phyloP scores from a whole-genome alignment of 2,329 filamentous ascomycete genomes.

The Chaetothyriales sp. region DNA sequence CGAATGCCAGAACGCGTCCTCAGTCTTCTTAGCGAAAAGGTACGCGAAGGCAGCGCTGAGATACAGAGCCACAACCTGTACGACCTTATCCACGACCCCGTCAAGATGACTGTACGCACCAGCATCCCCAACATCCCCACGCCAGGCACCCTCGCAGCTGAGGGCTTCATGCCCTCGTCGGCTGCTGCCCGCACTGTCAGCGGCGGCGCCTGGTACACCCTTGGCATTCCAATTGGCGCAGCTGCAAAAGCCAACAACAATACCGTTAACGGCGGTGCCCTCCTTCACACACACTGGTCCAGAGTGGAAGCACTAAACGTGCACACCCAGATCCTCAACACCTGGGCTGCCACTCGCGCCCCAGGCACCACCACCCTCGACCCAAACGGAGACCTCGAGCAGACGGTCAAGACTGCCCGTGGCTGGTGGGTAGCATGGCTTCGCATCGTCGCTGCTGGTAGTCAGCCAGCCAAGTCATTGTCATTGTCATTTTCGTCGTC shows the following conservation, averaged over 20 bases:
- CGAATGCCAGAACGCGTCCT: constrained; percentile 26
- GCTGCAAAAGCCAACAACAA: background rate
- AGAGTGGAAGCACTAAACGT: constrained; percentile 47
- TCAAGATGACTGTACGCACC: constrained; percentile 42
- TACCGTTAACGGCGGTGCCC: background rate
- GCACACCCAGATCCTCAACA: constrained; percentile 44
- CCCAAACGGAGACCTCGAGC: constrained; percentile 34
- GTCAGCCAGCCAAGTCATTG: constrained; percentile 7
- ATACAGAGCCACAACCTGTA: constrained; percentile 27
- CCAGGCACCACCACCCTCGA: background rate
- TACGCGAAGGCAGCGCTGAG: background rate
- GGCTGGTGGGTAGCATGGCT: constrained; percentile 56
- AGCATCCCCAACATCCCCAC: constrained; percentile 50
- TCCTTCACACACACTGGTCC: constrained; percentile 10
- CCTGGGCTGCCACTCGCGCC: constrained; percentile 36
- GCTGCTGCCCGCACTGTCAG: constrained; percentile 6
- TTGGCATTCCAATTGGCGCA: constrained; percentile 12
- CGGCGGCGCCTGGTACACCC: constrained; percentile 2
- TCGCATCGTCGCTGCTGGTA: constrained; percentile 21
- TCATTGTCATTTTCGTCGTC: constrained; percentile 1
- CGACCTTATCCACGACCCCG: constrained; percentile 46
- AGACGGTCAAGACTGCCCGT: constrained; percentile 47
- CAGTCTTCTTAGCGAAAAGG: background rate
- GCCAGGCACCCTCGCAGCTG: constrained; percentile 24
- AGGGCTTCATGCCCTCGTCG: constrained; percentile 8